Conservation (phyloP, 768 basidiomycete species). For the Exsudoporus frostii region DNA sequence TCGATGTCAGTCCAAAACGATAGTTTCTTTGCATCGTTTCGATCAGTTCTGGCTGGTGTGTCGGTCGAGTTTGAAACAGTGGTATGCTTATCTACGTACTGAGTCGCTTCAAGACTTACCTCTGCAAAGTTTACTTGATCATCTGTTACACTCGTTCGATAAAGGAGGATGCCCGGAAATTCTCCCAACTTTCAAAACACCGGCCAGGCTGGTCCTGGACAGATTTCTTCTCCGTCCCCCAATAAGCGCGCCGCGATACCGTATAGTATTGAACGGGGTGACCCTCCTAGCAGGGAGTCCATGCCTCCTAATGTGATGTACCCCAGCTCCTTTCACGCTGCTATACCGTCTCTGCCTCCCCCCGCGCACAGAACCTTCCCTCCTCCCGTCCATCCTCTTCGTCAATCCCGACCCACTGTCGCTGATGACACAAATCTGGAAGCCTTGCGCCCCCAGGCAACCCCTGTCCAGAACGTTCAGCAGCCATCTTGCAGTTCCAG, state of each 20-base stretch:
- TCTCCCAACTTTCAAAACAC: slow-evolving; percentile 3
- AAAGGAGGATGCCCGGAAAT: slow-evolving; percentile 19
- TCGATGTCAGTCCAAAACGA: neutral
- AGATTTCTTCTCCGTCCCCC: neutral
- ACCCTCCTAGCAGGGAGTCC: neutral
- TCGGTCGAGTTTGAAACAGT: slow-evolving; percentile 20
- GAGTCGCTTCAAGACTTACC: neutral
- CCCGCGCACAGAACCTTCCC: neutral
- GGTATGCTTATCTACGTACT: slow-evolving; percentile 9
- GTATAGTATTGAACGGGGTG: neutral
- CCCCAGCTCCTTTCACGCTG: slow-evolving; percentile 8
- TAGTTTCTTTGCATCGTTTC: neutral
- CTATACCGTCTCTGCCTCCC: slow-evolving; percentile 5
- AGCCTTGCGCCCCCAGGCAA: slow-evolving; percentile 10
- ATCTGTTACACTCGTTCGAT: slow-evolving; percentile 12
- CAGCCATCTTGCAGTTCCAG: slow-evolving; percentile 38
- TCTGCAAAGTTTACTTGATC: slow-evolving; percentile 1
- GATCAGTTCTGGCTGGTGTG: neutral
- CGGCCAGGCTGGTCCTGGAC: slow-evolving; percentile 24
- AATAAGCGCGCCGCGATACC: neutral
- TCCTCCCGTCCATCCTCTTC: neutral
- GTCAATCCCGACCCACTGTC: neutral
- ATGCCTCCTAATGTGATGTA: slow-evolving; percentile 5
- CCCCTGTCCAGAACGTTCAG: slow-evolving; percentile 17
- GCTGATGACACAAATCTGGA: slow-evolving; percentile 2